Conservation (phyloP, 1,284 basidiomycete species). For the Sporisorium scitamineum region DNA sequence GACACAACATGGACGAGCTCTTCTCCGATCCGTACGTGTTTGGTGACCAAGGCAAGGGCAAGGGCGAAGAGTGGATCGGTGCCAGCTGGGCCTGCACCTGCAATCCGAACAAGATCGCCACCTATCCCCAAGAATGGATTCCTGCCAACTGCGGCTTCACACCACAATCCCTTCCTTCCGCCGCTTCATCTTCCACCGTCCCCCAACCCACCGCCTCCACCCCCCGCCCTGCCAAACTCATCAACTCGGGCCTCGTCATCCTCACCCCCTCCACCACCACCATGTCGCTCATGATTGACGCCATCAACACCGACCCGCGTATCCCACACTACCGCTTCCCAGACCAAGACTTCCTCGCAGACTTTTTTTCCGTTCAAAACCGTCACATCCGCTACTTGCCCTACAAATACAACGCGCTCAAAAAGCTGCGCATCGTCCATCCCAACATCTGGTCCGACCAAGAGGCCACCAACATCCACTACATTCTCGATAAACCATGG, state of each 20-base stretch:
- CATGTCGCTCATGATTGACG: conserved; percentile 75
- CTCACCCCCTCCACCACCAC: conserved; percentile 77
- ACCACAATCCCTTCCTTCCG: conserved; percentile 69
- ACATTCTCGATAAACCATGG: conserved; percentile 67
- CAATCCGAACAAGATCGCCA: conserved; percentile 83
- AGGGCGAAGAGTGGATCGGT: conserved; percentile 78
- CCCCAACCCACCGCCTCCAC: conserved; percentile 71
- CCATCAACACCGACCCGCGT: conserved; percentile 78
- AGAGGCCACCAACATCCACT: conserved; percentile 73
- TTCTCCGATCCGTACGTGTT: conserved; percentile 72
- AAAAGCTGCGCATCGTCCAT: conserved; percentile 80
- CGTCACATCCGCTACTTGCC: conserved; percentile 75
- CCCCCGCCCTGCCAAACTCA: conserved; percentile 80
- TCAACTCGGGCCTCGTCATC: conserved; percentile 91
- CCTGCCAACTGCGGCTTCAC: conserved; percentile 89
- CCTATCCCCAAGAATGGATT: conserved; percentile 91
- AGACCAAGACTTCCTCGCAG: conserved; percentile 90
- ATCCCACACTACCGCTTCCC: conserved; percentile 83
- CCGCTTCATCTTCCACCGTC: conserved; percentile 70
- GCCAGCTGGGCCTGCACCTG: conserved; percentile 91
- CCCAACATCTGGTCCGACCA: conserved; percentile 80
- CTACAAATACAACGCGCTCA: conserved; percentile 88
- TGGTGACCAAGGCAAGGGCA: conserved; percentile 65
- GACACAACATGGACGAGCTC: conserved; percentile 90
- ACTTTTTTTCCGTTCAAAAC: conserved; percentile 74